Percentiles rank a stretch among this genome's conserved stretches.
phyloP scores from a whole-genome alignment of 1,284 basidiomycete genomes.

The Chalciporus sp. region DNA sequence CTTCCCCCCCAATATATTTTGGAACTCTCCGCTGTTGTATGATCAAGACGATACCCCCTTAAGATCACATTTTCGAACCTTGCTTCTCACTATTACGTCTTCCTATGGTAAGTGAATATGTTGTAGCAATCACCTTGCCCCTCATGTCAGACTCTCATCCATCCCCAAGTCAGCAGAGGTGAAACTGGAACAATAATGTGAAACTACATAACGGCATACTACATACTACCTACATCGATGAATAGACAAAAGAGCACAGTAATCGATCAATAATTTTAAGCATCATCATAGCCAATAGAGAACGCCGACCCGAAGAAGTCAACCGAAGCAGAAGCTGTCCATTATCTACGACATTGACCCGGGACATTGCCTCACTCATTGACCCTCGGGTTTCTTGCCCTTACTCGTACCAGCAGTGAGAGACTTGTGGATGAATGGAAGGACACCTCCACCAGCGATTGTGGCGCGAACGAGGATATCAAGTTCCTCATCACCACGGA shows the following conservation, averaged over 20 bases:
- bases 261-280: conserved; percentile 24
- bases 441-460: conserved; percentile 84
- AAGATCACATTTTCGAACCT: too few relatives aligned
- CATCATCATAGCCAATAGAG: background rate
- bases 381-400: conserved; percentile 34
- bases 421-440: conserved; percentile 96
- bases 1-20: too few relatives aligned
- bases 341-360: background rate
- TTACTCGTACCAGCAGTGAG: conserved; percentile 47
- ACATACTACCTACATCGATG: conserved; percentile 19
- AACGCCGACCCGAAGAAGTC: conserved; percentile 2
- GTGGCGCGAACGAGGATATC: conserved; percentile 75
- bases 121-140: too few relatives aligned
- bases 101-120: too few relatives aligned
- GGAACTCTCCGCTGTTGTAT: too few relatives aligned
- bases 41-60: too few relatives aligned
- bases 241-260: conserved; percentile 6
- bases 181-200: background rate
- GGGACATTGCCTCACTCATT: conserved; percentile 14
- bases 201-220: conserved; percentile 12
- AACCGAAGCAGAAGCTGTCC: background rate
- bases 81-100: too few relatives aligned
- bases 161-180: too few relatives aligned
- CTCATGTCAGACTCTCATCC: too few relatives aligned
- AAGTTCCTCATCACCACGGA: conserved; percentile 94